Conservation (phyloP, 805 yeast species). For the Myxozyma sirexii region DNA sequence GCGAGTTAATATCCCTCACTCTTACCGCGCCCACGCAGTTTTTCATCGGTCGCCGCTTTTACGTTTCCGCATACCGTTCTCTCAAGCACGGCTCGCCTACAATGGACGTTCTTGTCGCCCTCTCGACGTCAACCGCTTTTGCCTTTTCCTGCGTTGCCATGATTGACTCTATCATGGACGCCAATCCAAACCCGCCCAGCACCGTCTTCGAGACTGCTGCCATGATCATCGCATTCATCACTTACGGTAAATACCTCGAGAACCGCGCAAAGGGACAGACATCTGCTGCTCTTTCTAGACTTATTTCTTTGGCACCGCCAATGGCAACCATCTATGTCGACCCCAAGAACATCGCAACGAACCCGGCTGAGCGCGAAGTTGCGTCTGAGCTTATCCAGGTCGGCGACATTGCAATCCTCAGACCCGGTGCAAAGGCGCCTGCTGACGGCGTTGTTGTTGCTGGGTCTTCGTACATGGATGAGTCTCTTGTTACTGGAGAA, state of each 20-base stretch:
- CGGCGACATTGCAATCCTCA: slow-evolving; percentile 72
- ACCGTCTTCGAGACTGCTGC: slow-evolving; percentile 79
- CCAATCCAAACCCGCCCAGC: slow-evolving; percentile 54
- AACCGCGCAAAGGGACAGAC: slow-evolving; percentile 93
- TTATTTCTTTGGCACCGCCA: slow-evolving; percentile 79
- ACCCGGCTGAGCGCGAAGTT: slow-evolving; percentile 52
- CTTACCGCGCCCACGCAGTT: slow-evolving; percentile 65
- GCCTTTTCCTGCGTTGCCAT: slow-evolving; percentile 71
- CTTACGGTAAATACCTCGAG: slow-evolving; percentile 89
- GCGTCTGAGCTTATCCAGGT: slow-evolving; percentile 76
- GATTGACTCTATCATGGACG: slow-evolving; percentile 42
- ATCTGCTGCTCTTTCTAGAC: slow-evolving; percentile 79
- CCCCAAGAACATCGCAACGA: slow-evolving; percentile 24
- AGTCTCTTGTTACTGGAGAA: slow-evolving; percentile 91
- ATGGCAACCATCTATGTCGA: slow-evolving; percentile 63
- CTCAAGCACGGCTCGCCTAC: slow-evolving; percentile 71
- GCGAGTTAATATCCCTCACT: slow-evolving; percentile 61
- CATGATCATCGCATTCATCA: slow-evolving; percentile 81
- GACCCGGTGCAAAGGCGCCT: slow-evolving; percentile 87
- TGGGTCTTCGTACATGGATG: slow-evolving; percentile 86
- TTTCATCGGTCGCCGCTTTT: slow-evolving; percentile 68
- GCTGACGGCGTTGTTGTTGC: slow-evolving; percentile 82
- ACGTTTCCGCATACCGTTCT: slow-evolving; percentile 64
- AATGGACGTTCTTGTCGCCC: slow-evolving; percentile 88
- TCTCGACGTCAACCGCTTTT: slow-evolving; percentile 81